Conservation (phyloP, 805 yeast species). For the Candida ovalis region DNA sequence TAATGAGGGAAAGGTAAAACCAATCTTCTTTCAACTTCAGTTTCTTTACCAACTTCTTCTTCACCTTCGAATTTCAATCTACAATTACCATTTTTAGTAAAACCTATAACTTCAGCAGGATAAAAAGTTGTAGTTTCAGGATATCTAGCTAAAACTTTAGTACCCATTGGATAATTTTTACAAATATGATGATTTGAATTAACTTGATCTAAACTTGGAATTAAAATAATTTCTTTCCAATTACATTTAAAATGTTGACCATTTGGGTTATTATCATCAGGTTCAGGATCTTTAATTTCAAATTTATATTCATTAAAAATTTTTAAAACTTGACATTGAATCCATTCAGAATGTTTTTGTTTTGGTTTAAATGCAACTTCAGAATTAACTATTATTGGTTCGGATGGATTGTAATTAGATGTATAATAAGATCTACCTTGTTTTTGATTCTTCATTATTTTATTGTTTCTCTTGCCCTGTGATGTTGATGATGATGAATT, state of each 20-base stretch:
- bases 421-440: constrained; percentile 29
- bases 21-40: constrained; percentile 81
- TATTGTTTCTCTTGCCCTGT: constrained; percentile 5
- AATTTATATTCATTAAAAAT: constrained; percentile 47
- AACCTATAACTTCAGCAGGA: constrained; percentile 85
- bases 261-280: constrained; percentile 86
- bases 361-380: constrained; percentile 85
- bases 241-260: constrained; percentile 83
- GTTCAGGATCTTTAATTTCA: constrained; percentile 97
- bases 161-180: constrained; percentile 63
- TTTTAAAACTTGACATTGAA: constrained; percentile 84
- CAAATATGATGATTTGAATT: constrained; percentile 25
- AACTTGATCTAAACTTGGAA: constrained; percentile 44
- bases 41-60: constrained; percentile 93
- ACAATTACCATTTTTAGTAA: constrained; percentile 71
- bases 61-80: constrained; percentile 90
- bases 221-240: constrained; percentile 72
- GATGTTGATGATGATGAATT: constrained; percentile 1
- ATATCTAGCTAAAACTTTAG: constrained; percentile 85
- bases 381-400: constrained; percentile 58
- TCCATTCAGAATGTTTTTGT: constrained; percentile 84
- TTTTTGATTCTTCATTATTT: constrained; percentile 12
- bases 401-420: constrained; percentile 59
- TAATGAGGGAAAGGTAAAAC: constrained; percentile 69
- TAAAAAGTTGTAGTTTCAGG: constrained; percentile 98